Evolutionary conservation across 2,329 filamentous ascomycete genomes (phyloP), one percentile per base, ranked within the genome.

Genomic region (Coniochaeta hoffmannii): DNA sequence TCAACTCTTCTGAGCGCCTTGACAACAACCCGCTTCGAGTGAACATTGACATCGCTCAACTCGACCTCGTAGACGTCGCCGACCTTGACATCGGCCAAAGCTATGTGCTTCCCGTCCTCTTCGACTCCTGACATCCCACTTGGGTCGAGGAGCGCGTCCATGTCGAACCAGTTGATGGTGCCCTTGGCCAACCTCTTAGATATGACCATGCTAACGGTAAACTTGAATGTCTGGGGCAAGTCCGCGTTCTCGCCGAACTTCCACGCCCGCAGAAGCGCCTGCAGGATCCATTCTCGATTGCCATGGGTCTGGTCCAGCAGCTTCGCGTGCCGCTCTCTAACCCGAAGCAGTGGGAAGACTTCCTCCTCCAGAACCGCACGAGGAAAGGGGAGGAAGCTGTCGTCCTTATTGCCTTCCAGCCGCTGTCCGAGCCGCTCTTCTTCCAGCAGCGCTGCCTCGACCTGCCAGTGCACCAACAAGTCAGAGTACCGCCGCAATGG

Each of bases 401-500:
- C 31, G 14, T 36, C 49, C 34, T 57, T 66, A 57, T 64, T 70
- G 15, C 67, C 67, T 34, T 67, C 60, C 5, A 77, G 67, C 24
- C 68, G 67, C n/a, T 61, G 53, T 35, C 69, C 69, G 10, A 62
- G 62, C 36, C 64, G 68, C 32, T 64, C 59, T 65, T 80, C 77
- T 59, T 76, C 70, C 9, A 72, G 62, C 31, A 88, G 69, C 10
- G 81, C 77, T 2, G 78, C 79, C 63, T 86, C 78, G 58, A 88
- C 80, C 66, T 88, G 84, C 81, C 82, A 87, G 69, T 87, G 84
- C 1, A 80, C 76, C 31, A 88, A 65, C 50, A 88, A 69, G 66
- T 88, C 85, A 5, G 73, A 69, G 67, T 79, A 87, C 44, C 85
- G 79, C 32, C 85, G 81, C n/a, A 88, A 74, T 17, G 85, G 85